Conservation (phyloP, 1,284 basidiomycete genomes). For the Sanghuangporus weigelae region DNA sequence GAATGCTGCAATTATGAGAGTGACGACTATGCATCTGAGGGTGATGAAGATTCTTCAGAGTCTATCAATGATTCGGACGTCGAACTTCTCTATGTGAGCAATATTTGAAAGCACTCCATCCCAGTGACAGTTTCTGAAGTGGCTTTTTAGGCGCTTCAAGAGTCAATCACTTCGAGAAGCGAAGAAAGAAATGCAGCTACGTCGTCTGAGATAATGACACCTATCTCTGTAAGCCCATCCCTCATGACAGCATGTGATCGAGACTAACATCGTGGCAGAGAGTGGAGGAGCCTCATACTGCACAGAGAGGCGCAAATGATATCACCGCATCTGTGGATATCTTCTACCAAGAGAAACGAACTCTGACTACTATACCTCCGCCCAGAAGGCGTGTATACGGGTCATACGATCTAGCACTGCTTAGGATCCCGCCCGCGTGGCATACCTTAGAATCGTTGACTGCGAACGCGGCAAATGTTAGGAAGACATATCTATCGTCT, state of each 20-base stretch:
- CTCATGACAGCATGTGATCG: neutral
- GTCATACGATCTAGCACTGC: neutral
- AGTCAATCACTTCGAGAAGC: neutral
- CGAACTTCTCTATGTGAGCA: neutral
- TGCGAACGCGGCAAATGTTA: neutral
- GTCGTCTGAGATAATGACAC: neutral
- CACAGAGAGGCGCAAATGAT: neutral
- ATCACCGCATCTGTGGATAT: neutral
- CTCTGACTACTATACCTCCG: neutral
- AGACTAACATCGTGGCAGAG: neutral
- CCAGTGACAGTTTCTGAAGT: no score
- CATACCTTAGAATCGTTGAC: neutral
- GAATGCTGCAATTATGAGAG: neutral
- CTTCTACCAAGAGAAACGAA: neutral
- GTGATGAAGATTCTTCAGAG: neutral
- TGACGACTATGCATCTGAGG: neutral
- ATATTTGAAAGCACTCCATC: no score
- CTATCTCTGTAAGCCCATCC: neutral
- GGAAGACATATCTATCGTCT: neutral
- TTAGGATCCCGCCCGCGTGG: slow-evolving; percentile 6
- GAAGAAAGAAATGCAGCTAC: neutral
- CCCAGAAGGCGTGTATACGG: neutral
- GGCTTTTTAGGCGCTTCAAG: neutral
- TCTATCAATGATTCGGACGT: neutral
- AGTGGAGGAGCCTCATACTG: neutral